Percentiles rank a stretch among this genome's conserved stretches.
Evolutionary conservation across 306 rosid genomes (phyloP).

Genomic region (Cicer bijugum): DNA sequence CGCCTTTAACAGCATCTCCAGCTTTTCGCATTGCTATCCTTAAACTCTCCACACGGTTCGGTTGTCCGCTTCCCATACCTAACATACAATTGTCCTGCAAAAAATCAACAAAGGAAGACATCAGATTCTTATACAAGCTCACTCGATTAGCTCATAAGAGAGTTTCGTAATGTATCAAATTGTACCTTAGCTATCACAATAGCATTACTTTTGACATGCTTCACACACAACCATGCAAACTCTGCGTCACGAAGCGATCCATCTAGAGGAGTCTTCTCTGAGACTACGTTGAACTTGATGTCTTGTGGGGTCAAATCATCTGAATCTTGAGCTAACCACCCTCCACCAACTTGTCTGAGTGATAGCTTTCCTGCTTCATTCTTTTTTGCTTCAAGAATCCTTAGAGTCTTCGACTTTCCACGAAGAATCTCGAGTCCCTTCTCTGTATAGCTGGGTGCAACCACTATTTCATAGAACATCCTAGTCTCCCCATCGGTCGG

Average conservation of each 20-base stretch:
- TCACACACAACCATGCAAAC: slow-evolving; percentile 90
- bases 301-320: slow-evolving; percentile 79
- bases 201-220: slow-evolving; percentile 96
- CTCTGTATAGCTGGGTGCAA: slow-evolving; percentile 86
- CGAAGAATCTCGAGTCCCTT: slow-evolving; percentile 87
- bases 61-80: slow-evolving; percentile 99
- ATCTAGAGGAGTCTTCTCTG: slow-evolving; percentile 69
- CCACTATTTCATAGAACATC: slow-evolving; percentile 97
- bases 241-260: slow-evolving; percentile 69
- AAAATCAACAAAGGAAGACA: not conserved
- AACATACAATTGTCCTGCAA: slow-evolving; percentile 85
- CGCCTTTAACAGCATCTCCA: slow-evolving; percentile 84
- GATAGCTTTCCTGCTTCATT: slow-evolving; percentile 87
- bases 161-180: not conserved
- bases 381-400: slow-evolving; percentile 81
- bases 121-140: slow-evolving; percentile 34
- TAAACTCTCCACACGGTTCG: slow-evolving; percentile 87
- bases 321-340: slow-evolving; percentile 92
- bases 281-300: slow-evolving; percentile 63
- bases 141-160: slow-evolving; percentile 1
- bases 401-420: slow-evolving; percentile 79
- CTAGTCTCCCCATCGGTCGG: slow-evolving; percentile 91
- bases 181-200: slow-evolving; percentile 85
- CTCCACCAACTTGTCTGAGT: slow-evolving; percentile 93
- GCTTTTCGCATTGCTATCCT: slow-evolving; percentile 89